Base-by-base conservation (phyloP, 2,329 filamentous ascomycete species). In the Diaporthe eres region DNA sequence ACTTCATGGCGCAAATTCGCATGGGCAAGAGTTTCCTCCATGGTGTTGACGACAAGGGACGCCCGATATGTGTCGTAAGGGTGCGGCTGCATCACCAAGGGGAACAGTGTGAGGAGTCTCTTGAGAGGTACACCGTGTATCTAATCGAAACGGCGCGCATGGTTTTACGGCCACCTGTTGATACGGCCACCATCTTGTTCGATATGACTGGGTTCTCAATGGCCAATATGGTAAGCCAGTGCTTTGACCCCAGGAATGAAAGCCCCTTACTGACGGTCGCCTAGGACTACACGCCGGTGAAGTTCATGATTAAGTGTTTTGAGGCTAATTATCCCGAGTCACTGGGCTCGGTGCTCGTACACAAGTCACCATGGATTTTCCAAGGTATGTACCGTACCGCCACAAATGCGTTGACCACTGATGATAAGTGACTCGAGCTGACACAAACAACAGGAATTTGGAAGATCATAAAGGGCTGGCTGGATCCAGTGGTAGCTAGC, bases 231-330 rank as follows among this genome's bases (percentile, higher is more conserved):
- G 92, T 93, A 85, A 82, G 87, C 80, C 22, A 22, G 2, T 1
- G 15, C 7, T 31, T 25, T n/a, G 7, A 31, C 31, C 17, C 10
- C 37, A 19, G 39, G 19, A 2, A 9, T n/a, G 17, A 31, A 37
- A 49, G 17, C 12, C 19, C 25, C 4, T 25, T 9, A 7, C 51
- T 37, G 13, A 78, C 72, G 49, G 80, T 81, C 49, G 83, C 75
- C 47, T 74, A 93, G 92, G 97, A 99, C 84, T 98, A 98, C 83
- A 91, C 94, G 0, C 96, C 97, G 1, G 95, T 99, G 75, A 99
- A 98, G 82, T 99, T 98, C 86, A 98, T 99, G 94, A 98, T 99
- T 85, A 98, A 98, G 85, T 98, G 96, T 84, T 99, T 99, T 82
- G 97, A 99, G 86, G 97, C 97, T 76, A 98, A 99, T 83, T 99